Evolutionary conservation across 805 yeast species (phyloP).

Genomic region (Ogataea polymorpha): DNA sequence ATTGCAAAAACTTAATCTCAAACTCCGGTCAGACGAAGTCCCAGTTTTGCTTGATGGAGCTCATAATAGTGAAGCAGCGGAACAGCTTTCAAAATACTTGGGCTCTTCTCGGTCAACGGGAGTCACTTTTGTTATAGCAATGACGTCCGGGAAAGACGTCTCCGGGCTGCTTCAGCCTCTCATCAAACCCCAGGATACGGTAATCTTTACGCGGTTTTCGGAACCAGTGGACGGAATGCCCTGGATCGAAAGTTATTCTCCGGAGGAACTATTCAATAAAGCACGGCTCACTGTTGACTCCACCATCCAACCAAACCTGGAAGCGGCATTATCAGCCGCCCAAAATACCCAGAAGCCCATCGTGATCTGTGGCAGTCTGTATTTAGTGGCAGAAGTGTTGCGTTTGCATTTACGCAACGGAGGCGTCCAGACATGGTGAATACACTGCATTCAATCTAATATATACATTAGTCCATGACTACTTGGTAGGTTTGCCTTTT

Average conservation of each 20-base stretch:
- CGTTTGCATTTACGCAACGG: constrained; percentile 28
- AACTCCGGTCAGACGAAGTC: constrained; percentile 24
- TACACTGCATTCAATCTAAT: background rate
- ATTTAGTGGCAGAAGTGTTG: constrained; percentile 58
- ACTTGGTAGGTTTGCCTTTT: constrained; percentile 32
- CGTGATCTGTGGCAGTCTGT: constrained; percentile 70
- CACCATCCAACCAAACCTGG: constrained; percentile 22
- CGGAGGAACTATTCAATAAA: constrained; percentile 30
- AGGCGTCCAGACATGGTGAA: constrained; percentile 3
- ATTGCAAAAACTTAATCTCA: constrained; percentile 50
- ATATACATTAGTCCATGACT: background rate
- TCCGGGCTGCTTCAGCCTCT: constrained; percentile 49
- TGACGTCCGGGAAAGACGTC: constrained; percentile 70
- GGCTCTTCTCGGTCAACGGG: constrained; percentile 9
- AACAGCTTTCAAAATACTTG: constrained; percentile 60
- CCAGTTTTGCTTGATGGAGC: constrained; percentile 80
- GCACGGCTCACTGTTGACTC: constrained; percentile 28
- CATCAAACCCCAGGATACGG: constrained; percentile 46
- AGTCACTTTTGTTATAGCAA: constrained; percentile 63
- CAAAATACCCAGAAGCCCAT: constrained; percentile 21
- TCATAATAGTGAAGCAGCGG: constrained; percentile 83
- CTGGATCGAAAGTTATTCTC: constrained; percentile 63
- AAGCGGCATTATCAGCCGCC: constrained; percentile 28
- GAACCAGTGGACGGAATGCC: constrained; percentile 83
- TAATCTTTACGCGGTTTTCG: constrained; percentile 63